These are phyloP conservation scores for Neolentinus lepideus DNA, from an alignment of 1,284 basidiomycete genomes.

Conservation along the genomic window DNA sequence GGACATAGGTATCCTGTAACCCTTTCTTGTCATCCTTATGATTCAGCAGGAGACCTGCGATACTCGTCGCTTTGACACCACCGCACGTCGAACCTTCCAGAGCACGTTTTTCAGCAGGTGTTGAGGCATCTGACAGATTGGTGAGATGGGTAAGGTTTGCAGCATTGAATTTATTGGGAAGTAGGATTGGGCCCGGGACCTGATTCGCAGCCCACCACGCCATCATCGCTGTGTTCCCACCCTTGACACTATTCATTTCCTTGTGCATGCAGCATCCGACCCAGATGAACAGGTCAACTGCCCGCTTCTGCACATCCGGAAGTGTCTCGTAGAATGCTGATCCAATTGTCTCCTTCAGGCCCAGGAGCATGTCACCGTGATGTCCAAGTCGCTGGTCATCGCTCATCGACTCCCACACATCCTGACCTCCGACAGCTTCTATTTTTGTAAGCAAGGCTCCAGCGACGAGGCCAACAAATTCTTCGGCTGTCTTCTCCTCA, in stretches of 20 bases:
- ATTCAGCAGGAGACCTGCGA: conserved; percentile 22
- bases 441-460: conserved; percentile 6
- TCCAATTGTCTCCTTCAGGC: background rate
- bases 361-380: background rate
- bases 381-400: conserved; percentile 9
- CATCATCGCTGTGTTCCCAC: conserved; percentile 20
- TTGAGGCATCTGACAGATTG: background rate
- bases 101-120: conserved; percentile 10
- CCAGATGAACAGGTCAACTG: conserved; percentile 21
- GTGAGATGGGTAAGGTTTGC: background rate
- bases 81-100: conserved; percentile 17
- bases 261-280: conserved; percentile 34
- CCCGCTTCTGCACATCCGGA: background rate
- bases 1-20: conserved; percentile 13
- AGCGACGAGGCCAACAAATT: conserved; percentile 8
- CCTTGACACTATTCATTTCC: conserved; percentile 28
- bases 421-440: conserved; percentile 10
- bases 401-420: conserved; percentile 13
- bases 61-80: conserved; percentile 19
- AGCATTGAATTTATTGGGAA: conserved; percentile 24
- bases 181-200: conserved; percentile 12
- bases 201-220: conserved; percentile 14
- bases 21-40: conserved; percentile 29
- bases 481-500: background rate
- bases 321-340: background rate